Base-by-base conservation (phyloP, 805 yeast genomes). In the Schwanniomyces vanrijiae region DNA sequence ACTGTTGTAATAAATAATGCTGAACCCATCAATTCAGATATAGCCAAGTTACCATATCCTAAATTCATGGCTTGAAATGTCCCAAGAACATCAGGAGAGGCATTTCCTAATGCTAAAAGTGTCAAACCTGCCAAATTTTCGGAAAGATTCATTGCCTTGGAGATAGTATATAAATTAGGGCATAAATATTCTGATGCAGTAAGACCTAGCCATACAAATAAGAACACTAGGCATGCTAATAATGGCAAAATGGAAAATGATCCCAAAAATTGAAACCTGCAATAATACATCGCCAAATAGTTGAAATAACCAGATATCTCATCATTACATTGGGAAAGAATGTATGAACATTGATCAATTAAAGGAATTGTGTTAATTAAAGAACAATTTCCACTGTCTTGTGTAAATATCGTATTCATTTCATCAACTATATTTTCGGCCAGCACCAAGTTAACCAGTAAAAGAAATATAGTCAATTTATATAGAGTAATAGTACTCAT, bases 21-120 rank as follows among this genome's bases (percentile, higher is more conserved):
- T 1, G 97, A 94, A 0, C 99, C 98, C 26, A 90, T 66, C n/a
- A 92, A 71, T 62, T 91, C 97, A 1, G 97, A 94, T 5, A 92
- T 67, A 0, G 98, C 97, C 60, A 92, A 69, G 0, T 89, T 78
- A 0, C 86, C 81, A 1, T 88, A 80, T n/a, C 81, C 84, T 1
- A 82, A 68, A 10, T 77, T 75, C 81, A 94, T 79, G 3, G 97
- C 96, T 42, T 85, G 83, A 61, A 83, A 88, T 0, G 96, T 90
- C 40, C 92, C 80, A 31, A 90, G 78, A 3, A 92, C 82, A 63
- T 92, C 99, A 0, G 97, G 96, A 0, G 95, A 77, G 3, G 96
- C 96, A 65, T 92, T 92, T 0, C 97, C 98, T 50, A 92, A 75
- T 0, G 98, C 96, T 44, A 94, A 69, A 19, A 92, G 68, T 0